Evolutionary conservation across 2,329 filamentous ascomycete species (phyloP).

Genomic region (Hypoxylon sp.): DNA sequence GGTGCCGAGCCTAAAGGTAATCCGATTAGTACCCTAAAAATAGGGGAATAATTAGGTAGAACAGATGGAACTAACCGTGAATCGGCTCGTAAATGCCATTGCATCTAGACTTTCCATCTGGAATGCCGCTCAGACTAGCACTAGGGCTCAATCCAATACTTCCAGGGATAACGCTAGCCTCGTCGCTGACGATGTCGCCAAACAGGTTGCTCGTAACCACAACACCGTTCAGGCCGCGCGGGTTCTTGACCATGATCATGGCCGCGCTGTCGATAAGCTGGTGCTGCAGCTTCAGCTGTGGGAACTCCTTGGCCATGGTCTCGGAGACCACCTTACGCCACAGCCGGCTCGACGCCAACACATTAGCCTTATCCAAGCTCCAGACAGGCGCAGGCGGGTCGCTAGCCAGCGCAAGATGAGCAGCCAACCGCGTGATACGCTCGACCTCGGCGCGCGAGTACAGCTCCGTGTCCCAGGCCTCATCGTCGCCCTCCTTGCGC

Average conservation of each 20-base stretch:
- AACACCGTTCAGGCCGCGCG: conserved; percentile 87
- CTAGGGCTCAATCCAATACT: conserved; percentile 90
- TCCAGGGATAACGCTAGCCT: conserved; percentile 94
- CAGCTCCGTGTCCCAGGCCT: conserved; percentile 85
- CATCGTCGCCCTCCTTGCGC: conserved; percentile 78
- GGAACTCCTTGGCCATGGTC: conserved; percentile 90
- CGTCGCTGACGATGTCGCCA: conserved; percentile 95
- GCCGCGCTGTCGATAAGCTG: conserved; percentile 97
- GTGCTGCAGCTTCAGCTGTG: conserved; percentile 84
- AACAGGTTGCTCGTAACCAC: conserved; percentile 95
- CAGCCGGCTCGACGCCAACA: conserved; percentile 88
- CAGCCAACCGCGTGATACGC: conserved; percentile 86
- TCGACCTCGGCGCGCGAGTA: conserved; percentile 90
- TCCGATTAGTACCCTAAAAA: conserved; percentile 3
- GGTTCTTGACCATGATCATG: conserved; percentile 98
- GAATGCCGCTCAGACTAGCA: conserved; percentile 87
- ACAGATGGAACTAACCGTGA: conserved; percentile 74
- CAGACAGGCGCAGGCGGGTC: conserved; percentile 83
- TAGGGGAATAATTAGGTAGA: not conserved
- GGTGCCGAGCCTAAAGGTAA: conserved; percentile 77
- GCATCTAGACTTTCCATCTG: conserved; percentile 85
- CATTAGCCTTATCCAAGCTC: conserved; percentile 96
- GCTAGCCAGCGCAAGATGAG: conserved; percentile 82
- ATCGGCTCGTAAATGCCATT: conserved; percentile 99
- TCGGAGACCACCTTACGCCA: conserved; percentile 92